A percentile compares a stretch with the other conserved stretches of the same genome.
Conservation (phyloP, 1,284 basidiomycete genomes). For the Ustilago cynodontis region DNA sequence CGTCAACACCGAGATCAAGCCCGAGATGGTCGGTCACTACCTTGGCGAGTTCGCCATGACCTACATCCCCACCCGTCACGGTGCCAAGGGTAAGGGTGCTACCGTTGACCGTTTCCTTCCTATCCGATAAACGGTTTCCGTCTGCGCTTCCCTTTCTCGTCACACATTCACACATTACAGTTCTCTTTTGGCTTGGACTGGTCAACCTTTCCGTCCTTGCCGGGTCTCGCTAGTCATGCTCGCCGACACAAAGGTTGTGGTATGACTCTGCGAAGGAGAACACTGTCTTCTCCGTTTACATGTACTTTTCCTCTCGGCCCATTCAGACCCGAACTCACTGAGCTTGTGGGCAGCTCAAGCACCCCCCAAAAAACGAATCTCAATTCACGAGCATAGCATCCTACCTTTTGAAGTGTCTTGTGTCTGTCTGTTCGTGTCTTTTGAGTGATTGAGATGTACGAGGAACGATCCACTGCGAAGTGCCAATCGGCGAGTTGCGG, state of each 20-base stretch:
- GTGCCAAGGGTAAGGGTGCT: slow-evolving; percentile 97
- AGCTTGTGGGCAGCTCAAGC: slow-evolving; percentile 39
- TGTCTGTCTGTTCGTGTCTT: too few species aligned
- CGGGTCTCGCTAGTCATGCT: neutral
- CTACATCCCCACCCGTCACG: slow-evolving; percentile 99
- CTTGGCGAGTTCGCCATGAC: slow-evolving; percentile 84
- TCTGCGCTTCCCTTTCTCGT: neutral
- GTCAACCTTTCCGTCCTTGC: slow-evolving; percentile 15
- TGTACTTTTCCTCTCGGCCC: slow-evolving; percentile 33
- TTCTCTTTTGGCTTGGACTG: slow-evolving; percentile 8
- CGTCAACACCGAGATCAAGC: slow-evolving; percentile 80
- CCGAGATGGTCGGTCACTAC: slow-evolving; percentile 99
- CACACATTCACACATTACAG: neutral
- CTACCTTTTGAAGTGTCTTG: slow-evolving; percentile 3
- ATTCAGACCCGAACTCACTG: neutral
- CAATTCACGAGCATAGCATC: slow-evolving; percentile 49
- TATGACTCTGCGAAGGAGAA: neutral
- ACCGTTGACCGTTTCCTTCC: slow-evolving; percentile 77
- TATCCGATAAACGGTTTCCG: slow-evolving; percentile 73
- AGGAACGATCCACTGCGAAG: too few species aligned
- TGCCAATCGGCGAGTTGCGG: too few species aligned
- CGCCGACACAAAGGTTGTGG: neutral
- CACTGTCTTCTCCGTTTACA: slow-evolving; percentile 2
- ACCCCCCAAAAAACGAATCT: slow-evolving; percentile 36
- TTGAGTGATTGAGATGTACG: too few species aligned